Evolutionary conservation across 768 basidiomycete species (phyloP), one percentile per base, ranked within the genome.

Genomic region (Floccularia luteovirens): DNA sequence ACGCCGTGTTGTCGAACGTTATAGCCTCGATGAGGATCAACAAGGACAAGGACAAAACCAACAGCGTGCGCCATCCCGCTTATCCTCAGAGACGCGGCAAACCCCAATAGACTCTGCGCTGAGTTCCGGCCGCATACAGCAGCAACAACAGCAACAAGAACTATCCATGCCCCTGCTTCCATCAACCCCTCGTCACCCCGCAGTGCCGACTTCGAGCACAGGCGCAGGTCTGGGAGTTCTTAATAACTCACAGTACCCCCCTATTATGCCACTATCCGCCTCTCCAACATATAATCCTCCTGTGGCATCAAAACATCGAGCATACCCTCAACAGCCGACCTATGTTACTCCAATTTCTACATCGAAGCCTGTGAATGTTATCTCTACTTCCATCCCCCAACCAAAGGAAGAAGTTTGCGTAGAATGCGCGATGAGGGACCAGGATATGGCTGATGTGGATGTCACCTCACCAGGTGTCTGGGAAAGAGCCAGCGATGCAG

Each of bases 371-470:
- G 67, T 80, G 36, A 79, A 82, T 45, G 72, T 82, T 2, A 70
- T 79, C 3, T 79, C 75, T 50, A 70, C 74, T 0, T 75, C 79
- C 45, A 59, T 60, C 23, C 75, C 69, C 17, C 75, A 66, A 11
- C 74, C 67, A 7, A 79, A 75, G 47, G 85, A 88, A 50, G 94
- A 98, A 58, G 66, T 97, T 22, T 99, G 94, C 51, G 70, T 96
- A 24, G 96, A 98, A 60, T 99, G 96, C 55, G 85, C 96, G 43
- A 98, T 98, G 93, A 82, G 96, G 23, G 96, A 99, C 60, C 79
- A 94, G 55, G 96, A 99, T 57, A 90, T 99, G 86, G 90, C 83
- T 6, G 93, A 96, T 57, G 90, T 99, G 19, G 76, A 88, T 57
- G 96, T 96, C 16, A 75, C 80, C 2, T 77, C 80, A 21, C 78